Base-by-base conservation (phyloP, 2,329 filamentous ascomycete genomes). In the Calcarisporium arbuscula region DNA sequence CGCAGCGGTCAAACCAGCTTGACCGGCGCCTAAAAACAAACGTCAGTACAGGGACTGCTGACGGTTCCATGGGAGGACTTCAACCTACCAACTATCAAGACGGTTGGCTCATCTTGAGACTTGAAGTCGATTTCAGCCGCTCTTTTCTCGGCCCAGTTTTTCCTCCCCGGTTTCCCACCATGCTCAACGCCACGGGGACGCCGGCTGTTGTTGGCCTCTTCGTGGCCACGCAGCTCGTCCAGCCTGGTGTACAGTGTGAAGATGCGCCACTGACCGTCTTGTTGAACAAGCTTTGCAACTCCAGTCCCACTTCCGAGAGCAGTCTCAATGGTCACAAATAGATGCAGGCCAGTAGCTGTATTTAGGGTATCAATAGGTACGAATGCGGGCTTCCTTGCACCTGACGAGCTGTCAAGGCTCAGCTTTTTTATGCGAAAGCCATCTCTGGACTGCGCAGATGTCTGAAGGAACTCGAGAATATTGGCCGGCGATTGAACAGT, bases 211-310 rank as follows among this genome's bases (percentile, higher is more conserved):
- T 64, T 50, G 0, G 45, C 42, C 50, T 83, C 75, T 39, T 77
- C 70, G 32, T 68, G 56, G 0, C 68, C 73, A 5, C 61, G 70
- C 5, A 85, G 43, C 23, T 72, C 67, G 2, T 65, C 49, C 5
- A 85, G 57, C 0, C 65, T 62, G 0, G 80, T 84, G 47, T 76
- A 83, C 0, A 85, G 46, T 2, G 76, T 79, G 42, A 74, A 81
- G 0, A 76, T 70, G 49, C 77, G 80, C 78, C 77, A 84, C 3
- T 38, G 22, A 0, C 53, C 59, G 1, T 54, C 52, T 30, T 63
- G 56, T 23, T 65, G 52, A 0, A 67, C 61, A 1, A 84, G 51
- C 4, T 75, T 61, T 0, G 72, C 61, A 2, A 83, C 44, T 2
- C 80, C 81, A 2, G 65, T 55, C 0, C 78, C 82, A 0, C 45